Evolutionary conservation across 2,329 filamentous ascomycete genomes (phyloP), one percentile per base, ranked within the genome.

Genomic region (Diaporthe caulivora): DNA sequence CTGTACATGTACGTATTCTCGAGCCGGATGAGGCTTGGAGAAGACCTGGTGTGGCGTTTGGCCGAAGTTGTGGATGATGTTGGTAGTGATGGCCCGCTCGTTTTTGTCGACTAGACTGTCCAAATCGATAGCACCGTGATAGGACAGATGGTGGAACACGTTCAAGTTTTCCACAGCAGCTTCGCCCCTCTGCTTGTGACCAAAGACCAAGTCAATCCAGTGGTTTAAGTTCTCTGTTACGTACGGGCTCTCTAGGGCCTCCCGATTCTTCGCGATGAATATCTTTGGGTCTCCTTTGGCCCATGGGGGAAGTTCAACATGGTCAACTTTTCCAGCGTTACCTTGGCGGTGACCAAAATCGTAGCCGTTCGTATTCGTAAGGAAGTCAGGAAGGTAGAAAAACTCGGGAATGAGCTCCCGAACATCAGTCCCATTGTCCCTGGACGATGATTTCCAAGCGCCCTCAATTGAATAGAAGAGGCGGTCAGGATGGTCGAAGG

Each of bases 1-100:
- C 7, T 91, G 91, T 71, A 91, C 89, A 29, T 90, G 86, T 6
- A 88, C 83, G 72, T 93, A 89, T 76, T 97, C 95, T 18, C 93
- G 90, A n/a, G 89, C 84, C 4, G 93, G 92, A 82, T 99, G 97
- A 17, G 93, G 88, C 73, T 93, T 92, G 57, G 91, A 90, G 81
- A 98, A 99, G 21, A 98, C 93, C 81, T 99, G 97, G 78, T 97
- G 94, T 1, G 97, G 97, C 1, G 97, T 99, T 82, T 99, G 97
- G 0, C 97, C 97, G 82, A 99, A 99, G 78, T 98, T 98, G 83
- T 99, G 96, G 78, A 99, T 98, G 77, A 98, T 97, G 44, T 95
- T 95, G 70, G 98, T 98, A 0, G 95, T 96, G 7, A 96, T 94
- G 9, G 95, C 87, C 55, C 95, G 90, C 82, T 98, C 95, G 72